These are phyloP conservation scores for Neofusicoccum laricinum DNA, from an alignment of 2,329 filamentous ascomycete species.

Conservation along the genomic window DNA sequence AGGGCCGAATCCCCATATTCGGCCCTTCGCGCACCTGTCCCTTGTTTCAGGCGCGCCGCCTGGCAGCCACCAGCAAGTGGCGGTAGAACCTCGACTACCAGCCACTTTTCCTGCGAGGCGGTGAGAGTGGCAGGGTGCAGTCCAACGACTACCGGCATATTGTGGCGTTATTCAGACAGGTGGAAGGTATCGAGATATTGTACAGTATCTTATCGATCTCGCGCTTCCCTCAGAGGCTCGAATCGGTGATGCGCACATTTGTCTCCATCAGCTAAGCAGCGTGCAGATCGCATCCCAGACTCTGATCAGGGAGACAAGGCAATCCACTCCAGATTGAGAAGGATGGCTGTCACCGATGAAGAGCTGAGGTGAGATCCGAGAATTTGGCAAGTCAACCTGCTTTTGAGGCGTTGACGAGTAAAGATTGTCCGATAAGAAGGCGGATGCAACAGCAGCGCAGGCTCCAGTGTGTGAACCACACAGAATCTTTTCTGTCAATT, in stretches of 20 bases:
- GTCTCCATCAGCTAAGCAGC: neutral
- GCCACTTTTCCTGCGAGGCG: neutral
- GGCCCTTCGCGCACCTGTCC: neutral
- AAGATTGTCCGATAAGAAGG: neutral
- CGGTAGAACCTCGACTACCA: neutral
- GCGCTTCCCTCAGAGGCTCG: too few species aligned
- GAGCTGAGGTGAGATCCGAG: neutral
- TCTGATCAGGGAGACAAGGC: neutral
- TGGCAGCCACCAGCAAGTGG: slow-evolving; percentile 1
- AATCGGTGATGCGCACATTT: too few species aligned
- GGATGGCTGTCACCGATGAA: neutral
- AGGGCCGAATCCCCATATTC: slow-evolving; percentile 6
- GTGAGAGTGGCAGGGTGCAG: neutral
- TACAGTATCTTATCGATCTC: too few species aligned
- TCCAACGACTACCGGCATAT: neutral
- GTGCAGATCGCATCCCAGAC: neutral
- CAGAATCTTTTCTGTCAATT: too few species aligned
- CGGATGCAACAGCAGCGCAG: neutral
- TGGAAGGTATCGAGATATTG: neutral
- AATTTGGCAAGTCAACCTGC: too few species aligned
- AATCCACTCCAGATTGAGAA: too few species aligned
- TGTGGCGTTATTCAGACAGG: neutral
- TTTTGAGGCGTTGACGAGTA: neutral
- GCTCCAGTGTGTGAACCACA: neutral
- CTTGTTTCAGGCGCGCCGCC: neutral